Evolutionary conservation across 2,329 filamentous ascomycete genomes (phyloP).

Genomic region (Phialocephala subalpina): DNA sequence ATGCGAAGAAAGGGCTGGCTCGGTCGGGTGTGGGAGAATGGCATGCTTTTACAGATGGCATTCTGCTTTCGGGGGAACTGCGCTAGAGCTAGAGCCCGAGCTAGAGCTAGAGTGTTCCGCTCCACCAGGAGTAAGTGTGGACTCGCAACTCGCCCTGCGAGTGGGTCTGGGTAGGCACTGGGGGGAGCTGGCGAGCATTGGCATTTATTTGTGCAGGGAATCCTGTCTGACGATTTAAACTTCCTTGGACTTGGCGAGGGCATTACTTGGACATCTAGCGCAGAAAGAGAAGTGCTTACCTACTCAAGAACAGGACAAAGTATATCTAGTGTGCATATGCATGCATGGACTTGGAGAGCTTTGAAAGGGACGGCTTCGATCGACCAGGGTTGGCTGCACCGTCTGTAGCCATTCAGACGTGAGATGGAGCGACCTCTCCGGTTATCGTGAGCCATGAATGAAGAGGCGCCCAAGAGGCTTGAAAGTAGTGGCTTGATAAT

Average conservation of each 20-base stretch:
- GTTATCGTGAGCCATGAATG: background rate
- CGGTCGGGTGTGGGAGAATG: background rate
- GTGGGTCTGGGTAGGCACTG: no score
- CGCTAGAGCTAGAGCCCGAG: no score
- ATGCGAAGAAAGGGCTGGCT: background rate
- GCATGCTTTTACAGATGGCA: slow-evolving; percentile 13
- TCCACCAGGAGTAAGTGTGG: background rate
- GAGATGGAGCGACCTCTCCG: background rate
- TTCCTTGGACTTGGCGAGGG: background rate
- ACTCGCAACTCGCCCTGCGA: background rate
- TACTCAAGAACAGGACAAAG: no score
- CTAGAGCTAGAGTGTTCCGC: background rate
- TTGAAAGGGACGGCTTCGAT: background rate
- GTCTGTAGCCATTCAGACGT: background rate
- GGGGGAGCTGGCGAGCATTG: no score
- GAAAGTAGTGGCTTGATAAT: background rate
- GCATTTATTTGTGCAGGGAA: no score
- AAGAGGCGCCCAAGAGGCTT: background rate
- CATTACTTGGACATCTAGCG: background rate
- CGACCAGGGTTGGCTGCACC: background rate
- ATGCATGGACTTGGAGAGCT: no score
- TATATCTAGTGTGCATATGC: no score
- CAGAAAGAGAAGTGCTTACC: no score
- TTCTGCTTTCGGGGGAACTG: slow-evolving; percentile 5
- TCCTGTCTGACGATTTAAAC: no score